phyloP scores from a whole-genome alignment of 164 flowering plant genomes.

The Cinnamomum micranthum region DNA sequence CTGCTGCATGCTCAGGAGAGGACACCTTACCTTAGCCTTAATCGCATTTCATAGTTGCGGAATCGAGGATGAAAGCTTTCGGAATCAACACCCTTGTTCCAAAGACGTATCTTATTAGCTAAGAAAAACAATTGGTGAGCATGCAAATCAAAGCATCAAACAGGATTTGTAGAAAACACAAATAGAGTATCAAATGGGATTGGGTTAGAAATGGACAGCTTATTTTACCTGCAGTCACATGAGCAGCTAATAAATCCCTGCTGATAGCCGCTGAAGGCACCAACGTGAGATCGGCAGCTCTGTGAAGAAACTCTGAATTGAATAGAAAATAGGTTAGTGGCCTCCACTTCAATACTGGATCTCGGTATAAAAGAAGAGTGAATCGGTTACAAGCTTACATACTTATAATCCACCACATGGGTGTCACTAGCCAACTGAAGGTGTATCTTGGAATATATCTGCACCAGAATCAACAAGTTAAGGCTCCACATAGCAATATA shows the following conservation, averaged over 20 bases:
- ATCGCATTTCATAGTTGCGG: conserved; percentile 70
- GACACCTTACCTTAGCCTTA: conserved; percentile 53
- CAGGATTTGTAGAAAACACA: neutral
- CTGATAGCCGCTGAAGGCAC: conserved; percentile 94
- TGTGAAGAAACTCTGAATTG: conserved; percentile 79
- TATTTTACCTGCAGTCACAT: conserved; percentile 71
- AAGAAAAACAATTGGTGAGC: conserved; percentile 10
- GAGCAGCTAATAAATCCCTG: conserved; percentile 67
- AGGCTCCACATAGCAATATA: neutral
- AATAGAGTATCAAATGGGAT: neutral
- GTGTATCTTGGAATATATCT: conserved; percentile 99
- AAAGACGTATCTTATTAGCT: conserved; percentile 87
- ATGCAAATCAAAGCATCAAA: neutral
- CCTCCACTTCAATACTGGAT: conserved; percentile 6
- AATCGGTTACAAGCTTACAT: conserved; percentile 24
- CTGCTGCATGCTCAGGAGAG: neutral
- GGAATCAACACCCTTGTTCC: conserved; percentile 97
- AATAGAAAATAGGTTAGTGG: conserved; percentile 6
- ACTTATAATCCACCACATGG: conserved; percentile 97
- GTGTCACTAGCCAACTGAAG: conserved; percentile 94
- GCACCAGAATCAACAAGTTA: conserved; percentile 19
- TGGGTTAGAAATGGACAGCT: neutral
- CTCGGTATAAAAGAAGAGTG: neutral
- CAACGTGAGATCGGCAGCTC: conserved; percentile 95
- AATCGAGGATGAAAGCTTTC: conserved; percentile 85